Evolutionary conservation across 345 rosid species (phyloP).

Genomic region (Boechera stricta): DNA sequence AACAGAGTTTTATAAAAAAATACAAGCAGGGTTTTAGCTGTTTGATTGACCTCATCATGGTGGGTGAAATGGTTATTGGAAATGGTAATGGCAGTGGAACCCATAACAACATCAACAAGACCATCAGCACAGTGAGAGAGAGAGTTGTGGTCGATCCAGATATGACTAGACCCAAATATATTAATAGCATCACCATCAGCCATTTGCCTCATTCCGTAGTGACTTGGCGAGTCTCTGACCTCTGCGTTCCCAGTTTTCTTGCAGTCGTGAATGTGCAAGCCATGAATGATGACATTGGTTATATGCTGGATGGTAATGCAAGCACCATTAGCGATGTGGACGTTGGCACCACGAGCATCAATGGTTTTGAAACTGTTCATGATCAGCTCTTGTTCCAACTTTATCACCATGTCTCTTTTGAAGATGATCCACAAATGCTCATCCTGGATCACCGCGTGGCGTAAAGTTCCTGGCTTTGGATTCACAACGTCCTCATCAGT

Average conservation of each 20-base stretch:
- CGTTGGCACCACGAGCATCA: conserved; percentile 56
- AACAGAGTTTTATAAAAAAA: neutral
- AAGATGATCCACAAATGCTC: conserved; percentile 52
- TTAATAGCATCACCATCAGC: conserved; percentile 86
- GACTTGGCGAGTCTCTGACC: conserved; percentile 72
- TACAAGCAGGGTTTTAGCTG: conserved; percentile 43
- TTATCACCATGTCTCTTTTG: conserved; percentile 50
- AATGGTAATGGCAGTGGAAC: conserved; percentile 61
- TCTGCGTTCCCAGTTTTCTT: conserved; percentile 72
- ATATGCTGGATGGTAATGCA: conserved; percentile 63
- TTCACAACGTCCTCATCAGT: conserved; percentile 49
- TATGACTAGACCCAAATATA: conserved; percentile 80
- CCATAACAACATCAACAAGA: conserved; percentile 71
- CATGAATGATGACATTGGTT: conserved; percentile 80
- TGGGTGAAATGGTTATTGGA: conserved; percentile 70
- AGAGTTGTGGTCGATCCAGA: conserved; percentile 91
- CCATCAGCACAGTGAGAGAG: conserved; percentile 84
- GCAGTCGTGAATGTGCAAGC: conserved; percentile 82
- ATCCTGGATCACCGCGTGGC: conserved; percentile 53
- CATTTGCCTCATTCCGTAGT: conserved; percentile 73
- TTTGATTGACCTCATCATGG: conserved; percentile 32
- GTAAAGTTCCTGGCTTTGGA: conserved; percentile 54
- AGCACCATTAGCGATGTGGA: conserved; percentile 56
- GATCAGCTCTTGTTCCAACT: conserved; percentile 55
- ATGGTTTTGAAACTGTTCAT: conserved; percentile 62